phyloP scores from a whole-genome alignment of 2,329 filamentous ascomycete genomes.

The Monosporascus sp. region DNA sequence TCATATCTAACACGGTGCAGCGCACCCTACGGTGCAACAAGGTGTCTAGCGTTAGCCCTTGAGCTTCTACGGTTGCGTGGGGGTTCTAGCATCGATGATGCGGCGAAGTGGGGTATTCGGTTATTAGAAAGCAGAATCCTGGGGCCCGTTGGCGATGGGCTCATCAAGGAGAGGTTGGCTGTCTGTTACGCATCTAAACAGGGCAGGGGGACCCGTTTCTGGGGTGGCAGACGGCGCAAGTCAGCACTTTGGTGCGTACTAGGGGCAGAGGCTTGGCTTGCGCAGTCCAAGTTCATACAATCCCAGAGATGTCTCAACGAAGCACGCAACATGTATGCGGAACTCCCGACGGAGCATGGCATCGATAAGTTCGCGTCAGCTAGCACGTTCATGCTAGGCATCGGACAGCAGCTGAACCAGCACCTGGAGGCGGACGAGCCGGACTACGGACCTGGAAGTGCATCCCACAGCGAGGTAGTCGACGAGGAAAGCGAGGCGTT shows the following conservation, averaged over 20 bases:
- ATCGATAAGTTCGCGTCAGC: conserved; percentile 47
- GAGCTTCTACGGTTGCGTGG: conserved; percentile 81
- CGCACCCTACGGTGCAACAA: conserved; percentile 72
- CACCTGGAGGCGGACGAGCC: conserved; percentile 33
- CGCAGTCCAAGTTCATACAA: conserved; percentile 69
- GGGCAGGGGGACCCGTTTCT: conserved; percentile 59
- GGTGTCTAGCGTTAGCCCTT: conserved; percentile 68
- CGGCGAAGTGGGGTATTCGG: conserved; percentile 76
- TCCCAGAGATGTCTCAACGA: conserved; percentile 73
- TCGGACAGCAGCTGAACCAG: conserved; percentile 46
- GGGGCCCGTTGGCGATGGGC: conserved; percentile 69
- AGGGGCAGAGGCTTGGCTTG: conserved; percentile 78
- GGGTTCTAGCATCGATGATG: conserved; percentile 76
- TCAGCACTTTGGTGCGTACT: conserved; percentile 85
- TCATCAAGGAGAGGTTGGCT: conserved; percentile 81
- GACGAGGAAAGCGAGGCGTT: conserved; percentile 52
- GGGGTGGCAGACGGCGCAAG: conserved; percentile 73
- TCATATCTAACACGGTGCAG: conserved; percentile 85
- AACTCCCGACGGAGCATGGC: conserved; percentile 44
- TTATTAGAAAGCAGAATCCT: conserved; percentile 75
- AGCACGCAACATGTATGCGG: conserved; percentile 52
- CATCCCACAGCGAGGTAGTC: conserved; percentile 34
- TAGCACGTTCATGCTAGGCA: conserved; percentile 44
- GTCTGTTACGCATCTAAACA: conserved; percentile 75
- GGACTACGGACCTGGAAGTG: conserved; percentile 7